These are phyloP conservation scores for Meira nashicola DNA, from an alignment of 1,284 basidiomycete species.

Conservation along the genomic window DNA sequence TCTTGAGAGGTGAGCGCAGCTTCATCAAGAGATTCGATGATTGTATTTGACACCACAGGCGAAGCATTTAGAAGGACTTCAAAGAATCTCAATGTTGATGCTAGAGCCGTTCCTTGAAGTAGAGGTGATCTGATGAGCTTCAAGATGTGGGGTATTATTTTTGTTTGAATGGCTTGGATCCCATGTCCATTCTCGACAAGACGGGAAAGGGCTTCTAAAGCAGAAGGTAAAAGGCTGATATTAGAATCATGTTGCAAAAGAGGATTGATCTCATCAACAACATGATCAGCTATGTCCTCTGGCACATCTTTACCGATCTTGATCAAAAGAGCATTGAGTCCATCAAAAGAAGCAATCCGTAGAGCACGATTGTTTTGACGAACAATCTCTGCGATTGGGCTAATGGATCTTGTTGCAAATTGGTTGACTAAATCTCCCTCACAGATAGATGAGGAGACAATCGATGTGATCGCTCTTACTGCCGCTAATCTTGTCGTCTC, in stretches of 20 bases:
- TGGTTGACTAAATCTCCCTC: constrained; percentile 58
- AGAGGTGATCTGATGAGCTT: constrained; percentile 70
- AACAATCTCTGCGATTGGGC: constrained; percentile 72
- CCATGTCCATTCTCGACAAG: constrained; percentile 24
- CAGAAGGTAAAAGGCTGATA: constrained; percentile 33
- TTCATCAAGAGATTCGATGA: constrained; percentile 15
- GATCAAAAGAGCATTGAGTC: constrained; percentile 68
- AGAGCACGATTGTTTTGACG: constrained; percentile 73
- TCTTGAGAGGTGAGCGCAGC: constrained; percentile 3
- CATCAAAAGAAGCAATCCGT: constrained; percentile 74
- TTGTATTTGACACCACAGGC: constrained; percentile 38
- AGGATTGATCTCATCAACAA: constrained; percentile 37
- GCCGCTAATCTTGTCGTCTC: constrained; percentile 58
- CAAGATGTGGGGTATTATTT: constrained; percentile 66
- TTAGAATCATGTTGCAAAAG: constrained; percentile 33
- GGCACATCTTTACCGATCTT: constrained; percentile 56
- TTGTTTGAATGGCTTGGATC: constrained; percentile 20
- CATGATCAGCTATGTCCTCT: constrained; percentile 20
- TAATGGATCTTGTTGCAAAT: constrained; percentile 72
- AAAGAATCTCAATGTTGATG: constrained; percentile 76
- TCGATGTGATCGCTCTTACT: constrained; percentile 55
- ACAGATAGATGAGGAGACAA: constrained; percentile 55
- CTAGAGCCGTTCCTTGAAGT: constrained; percentile 68
- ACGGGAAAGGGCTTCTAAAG: constrained; percentile 27
- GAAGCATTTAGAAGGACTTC: constrained; percentile 74